A percentile compares a stretch with the other conserved stretches of the same genome.
These are phyloP conservation scores for Dorcoceras hygrometricum DNA, from an alignment of 257 asterid genomes.

Conservation along the genomic window DNA sequence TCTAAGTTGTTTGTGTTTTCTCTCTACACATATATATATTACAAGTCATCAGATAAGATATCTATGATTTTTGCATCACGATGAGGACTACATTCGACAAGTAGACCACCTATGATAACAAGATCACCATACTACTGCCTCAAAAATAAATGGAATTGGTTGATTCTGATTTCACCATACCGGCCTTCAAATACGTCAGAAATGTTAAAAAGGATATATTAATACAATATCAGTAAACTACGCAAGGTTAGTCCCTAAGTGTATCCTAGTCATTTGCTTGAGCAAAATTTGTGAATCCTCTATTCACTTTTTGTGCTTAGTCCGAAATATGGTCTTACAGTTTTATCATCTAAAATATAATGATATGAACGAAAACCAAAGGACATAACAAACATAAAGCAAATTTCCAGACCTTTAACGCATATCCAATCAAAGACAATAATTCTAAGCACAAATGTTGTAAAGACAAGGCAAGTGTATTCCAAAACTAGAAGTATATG, in stretches of 20 bases:
- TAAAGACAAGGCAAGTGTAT: not conserved
- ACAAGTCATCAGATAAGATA: not conserved
- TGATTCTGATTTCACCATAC: not conserved
- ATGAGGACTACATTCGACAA: not conserved
- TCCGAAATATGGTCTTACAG: not conserved
- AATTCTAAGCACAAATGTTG: not conserved
- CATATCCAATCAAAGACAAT: not conserved
- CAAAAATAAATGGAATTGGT: not conserved
- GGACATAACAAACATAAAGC: conserved; percentile 5
- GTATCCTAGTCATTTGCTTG: not conserved
- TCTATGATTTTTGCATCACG: not conserved
- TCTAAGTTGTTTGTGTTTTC: not conserved
- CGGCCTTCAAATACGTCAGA: not conserved
- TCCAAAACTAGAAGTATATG: conserved; percentile 1
- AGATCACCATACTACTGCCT: not conserved
- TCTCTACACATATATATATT: too few relatives aligned
- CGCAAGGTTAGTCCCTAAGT: not conserved
- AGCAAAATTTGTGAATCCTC: not conserved
- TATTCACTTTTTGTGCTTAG: not conserved
- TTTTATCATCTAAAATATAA: not conserved
- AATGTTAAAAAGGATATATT: not conserved
- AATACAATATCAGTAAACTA: too few relatives aligned
- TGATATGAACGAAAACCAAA: not conserved
- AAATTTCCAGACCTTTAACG: not conserved
- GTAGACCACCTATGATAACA: not conserved